phyloP scores from a whole-genome alignment of 345 rosid genomes.

The Dipteronia sinensis region DNA sequence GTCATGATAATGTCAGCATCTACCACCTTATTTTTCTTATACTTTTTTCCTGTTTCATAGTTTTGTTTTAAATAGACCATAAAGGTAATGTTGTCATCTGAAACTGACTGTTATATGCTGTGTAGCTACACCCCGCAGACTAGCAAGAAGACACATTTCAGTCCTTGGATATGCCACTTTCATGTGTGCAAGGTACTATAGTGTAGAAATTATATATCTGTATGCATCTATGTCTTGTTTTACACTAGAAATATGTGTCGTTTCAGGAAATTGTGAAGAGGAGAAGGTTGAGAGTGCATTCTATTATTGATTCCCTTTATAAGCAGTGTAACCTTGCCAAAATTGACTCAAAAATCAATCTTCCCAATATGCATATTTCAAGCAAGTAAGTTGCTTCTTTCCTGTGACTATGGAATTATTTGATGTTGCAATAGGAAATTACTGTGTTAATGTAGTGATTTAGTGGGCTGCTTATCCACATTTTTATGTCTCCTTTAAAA shows the following conservation, averaged over 20 bases:
- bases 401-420: slow-evolving; percentile 5
- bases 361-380: slow-evolving; percentile 43
- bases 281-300: slow-evolving; percentile 48
- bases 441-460: background rate
- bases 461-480: background rate
- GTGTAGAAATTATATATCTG: background rate
- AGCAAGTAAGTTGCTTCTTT: slow-evolving; percentile 57
- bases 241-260: slow-evolving; percentile 12
- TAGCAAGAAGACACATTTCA: slow-evolving; percentile 28
- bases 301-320: slow-evolving; percentile 51
- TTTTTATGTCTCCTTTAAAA: background rate
- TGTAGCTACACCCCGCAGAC: slow-evolving; percentile 60
- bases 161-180: slow-evolving; percentile 93
- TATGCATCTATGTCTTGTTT: slow-evolving; percentile 7
- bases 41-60: background rate
- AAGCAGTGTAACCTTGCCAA: slow-evolving; percentile 38
- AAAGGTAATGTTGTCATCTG: slow-evolving; percentile 9
- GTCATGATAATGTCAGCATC: slow-evolving; percentile 69
- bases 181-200: slow-evolving; percentile 67
- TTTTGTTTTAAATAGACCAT: background rate
- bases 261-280: slow-evolving; percentile 64
- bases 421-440: background rate
- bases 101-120: slow-evolving; percentile 27
- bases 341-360: slow-evolving; percentile 36
- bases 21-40: background rate